phyloP scores from a whole-genome alignment of 495 filamentous ascomycete species.

The Extremus antarcticus region DNA sequence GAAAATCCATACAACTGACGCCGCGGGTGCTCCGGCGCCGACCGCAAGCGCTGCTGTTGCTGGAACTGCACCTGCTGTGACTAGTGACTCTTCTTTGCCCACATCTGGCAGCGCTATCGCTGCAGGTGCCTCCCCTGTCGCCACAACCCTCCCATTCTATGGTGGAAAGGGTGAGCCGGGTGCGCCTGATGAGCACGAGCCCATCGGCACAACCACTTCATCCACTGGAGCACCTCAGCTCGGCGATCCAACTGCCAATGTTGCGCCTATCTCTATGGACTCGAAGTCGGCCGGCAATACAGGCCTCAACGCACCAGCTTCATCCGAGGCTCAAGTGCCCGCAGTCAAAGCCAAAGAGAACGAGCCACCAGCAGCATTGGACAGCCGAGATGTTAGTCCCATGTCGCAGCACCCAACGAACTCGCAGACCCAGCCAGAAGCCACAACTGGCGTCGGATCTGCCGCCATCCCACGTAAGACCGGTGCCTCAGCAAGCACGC shows the following conservation, averaged over 20 bases:
- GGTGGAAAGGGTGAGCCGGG: slow-evolving; percentile 21
- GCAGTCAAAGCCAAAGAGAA: neutral
- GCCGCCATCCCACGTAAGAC: slow-evolving; percentile 13
- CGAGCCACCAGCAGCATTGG: slow-evolving; percentile 3
- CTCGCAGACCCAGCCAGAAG: slow-evolving; percentile 16
- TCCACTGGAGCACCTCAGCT: slow-evolving; percentile 15
- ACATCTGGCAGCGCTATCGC: neutral
- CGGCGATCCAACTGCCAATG: slow-evolving; percentile 6
- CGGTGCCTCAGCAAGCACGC: slow-evolving; percentile 9
- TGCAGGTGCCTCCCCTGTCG: slow-evolving; percentile 12
- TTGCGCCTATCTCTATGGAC: neutral
- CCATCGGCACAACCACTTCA: neutral
- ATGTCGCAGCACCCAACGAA: slow-evolving; percentile 25
- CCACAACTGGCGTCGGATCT: slow-evolving; percentile 24
- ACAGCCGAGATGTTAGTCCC: slow-evolving; percentile 26
- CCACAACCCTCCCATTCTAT: slow-evolving; percentile 5
- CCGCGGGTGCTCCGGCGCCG: slow-evolving; percentile 28
- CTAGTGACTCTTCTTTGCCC: neutral
- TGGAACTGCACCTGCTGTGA: slow-evolving; percentile 8
- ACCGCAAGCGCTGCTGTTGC: slow-evolving; percentile 17
- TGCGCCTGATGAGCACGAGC: slow-evolving; percentile 8
- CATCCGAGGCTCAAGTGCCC: neutral
- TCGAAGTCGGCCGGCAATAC: neutral
- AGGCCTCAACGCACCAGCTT: neutral
- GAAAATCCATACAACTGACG: slow-evolving; percentile 15